phyloP scores from a whole-genome alignment of 441 rosid species.

The Euphorbia celastroides region DNA sequence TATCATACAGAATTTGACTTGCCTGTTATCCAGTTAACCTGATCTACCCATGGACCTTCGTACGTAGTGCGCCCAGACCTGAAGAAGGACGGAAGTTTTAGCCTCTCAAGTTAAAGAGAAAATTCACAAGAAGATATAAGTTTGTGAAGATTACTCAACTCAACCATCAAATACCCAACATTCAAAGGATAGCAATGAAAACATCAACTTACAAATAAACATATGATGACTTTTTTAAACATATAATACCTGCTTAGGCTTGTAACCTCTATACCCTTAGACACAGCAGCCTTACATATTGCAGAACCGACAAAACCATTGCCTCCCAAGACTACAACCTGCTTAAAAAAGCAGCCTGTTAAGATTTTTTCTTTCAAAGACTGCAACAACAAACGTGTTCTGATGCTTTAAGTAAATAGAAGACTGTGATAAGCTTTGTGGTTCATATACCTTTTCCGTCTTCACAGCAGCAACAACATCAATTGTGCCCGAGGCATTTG shows the following conservation, averaged over 20 bases:
- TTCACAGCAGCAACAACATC: constrained; percentile 79
- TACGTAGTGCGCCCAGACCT: constrained; percentile 80
- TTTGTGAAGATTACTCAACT: neutral
- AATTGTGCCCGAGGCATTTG: constrained; percentile 49
- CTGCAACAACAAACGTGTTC: neutral
- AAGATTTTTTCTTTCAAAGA: constrained; percentile 8
- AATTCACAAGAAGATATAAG: constrained; percentile 3
- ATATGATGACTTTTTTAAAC: constrained; percentile 9
- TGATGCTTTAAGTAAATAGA: neutral
- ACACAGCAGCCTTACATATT: constrained; percentile 83
- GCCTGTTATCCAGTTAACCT: constrained; percentile 83
- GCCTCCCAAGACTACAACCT: constrained; percentile 94
- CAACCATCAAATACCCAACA: neutral
- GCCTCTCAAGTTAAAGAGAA: constrained; percentile 13
- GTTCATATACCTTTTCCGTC: constrained; percentile 56
- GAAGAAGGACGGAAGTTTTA: constrained; percentile 18
- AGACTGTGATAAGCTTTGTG: neutral
- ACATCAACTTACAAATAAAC: neutral
- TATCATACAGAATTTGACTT: constrained; percentile 22
- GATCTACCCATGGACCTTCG: constrained; percentile 81
- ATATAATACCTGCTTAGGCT: constrained; percentile 74
- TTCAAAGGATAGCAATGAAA: constrained; percentile 1
- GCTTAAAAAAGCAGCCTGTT: constrained; percentile 23
- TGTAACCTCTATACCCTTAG: constrained; percentile 69
- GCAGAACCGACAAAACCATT: constrained; percentile 93